Conservation (phyloP, 345 rosid genomes). For the Eucalyptus polyanthemos region DNA sequence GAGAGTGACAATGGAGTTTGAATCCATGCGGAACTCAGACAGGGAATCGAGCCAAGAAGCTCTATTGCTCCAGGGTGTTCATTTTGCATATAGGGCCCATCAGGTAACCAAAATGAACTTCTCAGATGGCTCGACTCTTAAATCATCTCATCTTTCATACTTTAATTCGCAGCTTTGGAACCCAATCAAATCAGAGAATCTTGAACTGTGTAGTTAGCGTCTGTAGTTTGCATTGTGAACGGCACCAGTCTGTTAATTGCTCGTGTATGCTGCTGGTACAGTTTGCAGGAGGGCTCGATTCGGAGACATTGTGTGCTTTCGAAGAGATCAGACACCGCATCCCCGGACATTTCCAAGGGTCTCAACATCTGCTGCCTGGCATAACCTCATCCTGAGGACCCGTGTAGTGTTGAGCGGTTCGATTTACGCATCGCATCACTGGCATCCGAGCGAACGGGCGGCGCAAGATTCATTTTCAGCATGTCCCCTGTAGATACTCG, state of each 20-base stretch:
- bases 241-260: background rate
- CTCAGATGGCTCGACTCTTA: background rate
- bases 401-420: background rate
- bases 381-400: conserved; percentile 16
- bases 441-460: background rate
- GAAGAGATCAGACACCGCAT: conserved; percentile 74
- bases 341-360: conserved; percentile 34
- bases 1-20: conserved; percentile 67
- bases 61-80: conserved; percentile 69
- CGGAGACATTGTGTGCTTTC: conserved; percentile 69
- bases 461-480: background rate
- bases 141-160: background rate
- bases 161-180: background rate
- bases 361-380: conserved; percentile 35
- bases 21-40: conserved; percentile 36
- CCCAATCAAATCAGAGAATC: background rate
- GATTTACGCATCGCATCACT: fast-evolving
- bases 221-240: background rate
- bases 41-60: conserved; percentile 66
- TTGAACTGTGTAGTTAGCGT: background rate
- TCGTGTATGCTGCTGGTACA: background rate
- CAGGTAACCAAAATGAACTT: conserved; percentile 31
- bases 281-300: conserved; percentile 88
- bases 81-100: conserved; percentile 69
- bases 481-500: background rate